Percentiles rank a stretch among this genome's conserved stretches.
Conservation (phyloP, 208 protist species). For the Porcisia deanei region DNA sequence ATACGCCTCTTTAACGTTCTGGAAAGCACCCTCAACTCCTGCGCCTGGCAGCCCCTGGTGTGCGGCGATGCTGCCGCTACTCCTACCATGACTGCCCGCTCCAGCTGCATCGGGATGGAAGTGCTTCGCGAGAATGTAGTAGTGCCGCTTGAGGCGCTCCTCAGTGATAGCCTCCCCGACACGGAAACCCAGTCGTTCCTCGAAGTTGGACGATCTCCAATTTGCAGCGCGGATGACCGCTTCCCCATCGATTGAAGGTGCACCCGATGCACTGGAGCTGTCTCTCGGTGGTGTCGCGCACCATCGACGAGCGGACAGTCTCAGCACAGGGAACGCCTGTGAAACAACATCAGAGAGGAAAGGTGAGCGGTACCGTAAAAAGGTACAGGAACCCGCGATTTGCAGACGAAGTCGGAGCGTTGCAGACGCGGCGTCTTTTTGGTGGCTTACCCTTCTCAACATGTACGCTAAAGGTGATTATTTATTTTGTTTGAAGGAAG, state of each 20-base stretch:
- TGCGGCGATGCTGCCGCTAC: conserved; percentile 2
- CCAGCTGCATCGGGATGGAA: conserved; percentile 69
- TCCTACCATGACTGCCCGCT: not conserved
- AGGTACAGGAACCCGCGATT: not conserved
- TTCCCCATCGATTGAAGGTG: conserved; percentile 21
- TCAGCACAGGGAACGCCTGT: not conserved
- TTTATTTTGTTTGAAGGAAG: not conserved
- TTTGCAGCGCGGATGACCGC: conserved; percentile 39
- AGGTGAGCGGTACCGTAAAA: not conserved
- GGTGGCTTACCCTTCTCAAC: not conserved
- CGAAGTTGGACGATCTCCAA: conserved; percentile 45
- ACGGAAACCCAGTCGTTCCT: conserved; percentile 69
- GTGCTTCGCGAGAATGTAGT: conserved; percentile 70
- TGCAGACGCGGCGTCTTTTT: not conserved
- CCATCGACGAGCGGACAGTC: not conserved
- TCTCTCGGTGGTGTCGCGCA: not conserved
- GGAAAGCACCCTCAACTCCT: conserved; percentile 42
- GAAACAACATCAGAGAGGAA: not conserved
- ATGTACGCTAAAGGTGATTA: not conserved
- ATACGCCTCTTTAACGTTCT: conserved; percentile 78
- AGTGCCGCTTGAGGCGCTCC: conserved; percentile 60
- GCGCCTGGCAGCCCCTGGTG: not conserved
- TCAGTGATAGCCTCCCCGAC: conserved; percentile 34
- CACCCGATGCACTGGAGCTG: not conserved
- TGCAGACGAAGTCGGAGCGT: not conserved